A percentile compares a stretch with the other conserved stretches of the same genome.
phyloP scores from a whole-genome alignment of 2,329 filamentous ascomycete species.

The Lachnellula suecica region DNA sequence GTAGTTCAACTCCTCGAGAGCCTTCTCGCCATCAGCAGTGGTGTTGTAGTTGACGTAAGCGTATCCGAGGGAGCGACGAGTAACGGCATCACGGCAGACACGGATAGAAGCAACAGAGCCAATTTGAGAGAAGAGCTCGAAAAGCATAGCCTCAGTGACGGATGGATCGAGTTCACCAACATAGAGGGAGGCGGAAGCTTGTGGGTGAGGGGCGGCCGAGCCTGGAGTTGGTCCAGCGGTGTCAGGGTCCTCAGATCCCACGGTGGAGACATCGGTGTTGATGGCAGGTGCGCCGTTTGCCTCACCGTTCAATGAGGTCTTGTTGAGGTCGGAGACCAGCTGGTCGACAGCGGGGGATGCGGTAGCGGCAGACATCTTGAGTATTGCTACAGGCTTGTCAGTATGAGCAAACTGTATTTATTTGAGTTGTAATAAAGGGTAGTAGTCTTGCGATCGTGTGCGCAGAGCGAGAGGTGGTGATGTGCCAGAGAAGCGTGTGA shows the following conservation, averaged over 20 bases:
- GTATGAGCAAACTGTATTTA: too few relatives aligned
- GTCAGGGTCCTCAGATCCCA: conserved; percentile 57
- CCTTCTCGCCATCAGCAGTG: conserved; percentile 93
- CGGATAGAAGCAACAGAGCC: conserved; percentile 98
- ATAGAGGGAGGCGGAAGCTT: conserved; percentile 96
- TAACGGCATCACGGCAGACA: conserved; percentile 98
- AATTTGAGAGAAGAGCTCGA: conserved; percentile 99
- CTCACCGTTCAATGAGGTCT: conserved; percentile 68
- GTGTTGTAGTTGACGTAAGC: conserved; percentile 99
- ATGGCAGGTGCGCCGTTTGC: conserved; percentile 66
- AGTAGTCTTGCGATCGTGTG: not conserved
- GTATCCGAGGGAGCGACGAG: conserved; percentile 96
- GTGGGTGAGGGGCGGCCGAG: conserved; percentile 73
- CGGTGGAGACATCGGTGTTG: conserved; percentile 69
- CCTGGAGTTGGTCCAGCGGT: conserved; percentile 68
- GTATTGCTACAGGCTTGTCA: conserved; percentile 21
- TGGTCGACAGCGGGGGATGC: conserved; percentile 68
- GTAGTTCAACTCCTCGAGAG: conserved; percentile 99
- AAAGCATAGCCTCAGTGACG: conserved; percentile 99
- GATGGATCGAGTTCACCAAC: conserved; percentile 97
- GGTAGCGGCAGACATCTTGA: conserved; percentile 61
- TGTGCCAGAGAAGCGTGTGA: conserved; percentile 7
- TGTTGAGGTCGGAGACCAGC: conserved; percentile 76
- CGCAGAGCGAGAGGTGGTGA: conserved; percentile 5
- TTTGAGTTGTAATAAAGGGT: not conserved